phyloP scores from a whole-genome alignment of 2,329 filamentous ascomycete genomes.

The Reticulascus tulasneorum region DNA sequence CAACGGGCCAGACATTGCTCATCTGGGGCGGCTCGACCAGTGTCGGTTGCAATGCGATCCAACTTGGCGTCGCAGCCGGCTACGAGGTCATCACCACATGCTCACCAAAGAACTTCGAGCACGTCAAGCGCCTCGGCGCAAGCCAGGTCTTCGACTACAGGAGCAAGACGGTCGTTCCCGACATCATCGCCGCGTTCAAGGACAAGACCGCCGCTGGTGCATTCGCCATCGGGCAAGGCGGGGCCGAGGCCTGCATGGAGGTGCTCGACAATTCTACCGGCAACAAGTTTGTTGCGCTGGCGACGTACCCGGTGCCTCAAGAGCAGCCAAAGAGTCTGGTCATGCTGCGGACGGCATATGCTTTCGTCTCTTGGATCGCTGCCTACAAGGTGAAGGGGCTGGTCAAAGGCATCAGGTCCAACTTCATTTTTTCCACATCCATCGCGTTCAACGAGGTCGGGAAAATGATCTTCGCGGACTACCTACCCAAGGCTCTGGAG shows the following conservation, averaged over 20 bases:
- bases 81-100: slow-evolving; percentile 41
- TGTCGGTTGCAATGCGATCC: slow-evolving; percentile 42
- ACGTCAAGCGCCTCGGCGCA: slow-evolving; percentile 39
- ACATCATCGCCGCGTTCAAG: slow-evolving; percentile 26
- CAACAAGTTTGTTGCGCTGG: slow-evolving; percentile 3
- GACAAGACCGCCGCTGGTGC: slow-evolving; percentile 16
- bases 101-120: slow-evolving; percentile 38
- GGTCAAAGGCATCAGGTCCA: slow-evolving; percentile 25
- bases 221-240: slow-evolving; percentile 7
- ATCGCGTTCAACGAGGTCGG: slow-evolving; percentile 18
- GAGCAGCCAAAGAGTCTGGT: too few relatives aligned
- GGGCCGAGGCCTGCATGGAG: neutral
- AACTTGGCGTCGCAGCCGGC: slow-evolving; percentile 38
- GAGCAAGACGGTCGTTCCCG: slow-evolving; percentile 21
- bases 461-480: slow-evolving; percentile 19
- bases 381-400: slow-evolving; percentile 15
- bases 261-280: slow-evolving; percentile 2
- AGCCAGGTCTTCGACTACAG: slow-evolving; percentile 41
- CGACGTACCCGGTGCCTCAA: neutral
- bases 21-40: slow-evolving; percentile 47
- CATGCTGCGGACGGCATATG: neutral
- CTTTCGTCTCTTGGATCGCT: neutral
- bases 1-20: slow-evolving; percentile 17
- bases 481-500: slow-evolving; percentile 18
- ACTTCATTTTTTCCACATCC: slow-evolving; percentile 24